A percentile compares a stretch with the other conserved stretches of the same genome.
Conservation (phyloP, 1,284 basidiomycete species). For the Apiotrichum domesticum region DNA sequence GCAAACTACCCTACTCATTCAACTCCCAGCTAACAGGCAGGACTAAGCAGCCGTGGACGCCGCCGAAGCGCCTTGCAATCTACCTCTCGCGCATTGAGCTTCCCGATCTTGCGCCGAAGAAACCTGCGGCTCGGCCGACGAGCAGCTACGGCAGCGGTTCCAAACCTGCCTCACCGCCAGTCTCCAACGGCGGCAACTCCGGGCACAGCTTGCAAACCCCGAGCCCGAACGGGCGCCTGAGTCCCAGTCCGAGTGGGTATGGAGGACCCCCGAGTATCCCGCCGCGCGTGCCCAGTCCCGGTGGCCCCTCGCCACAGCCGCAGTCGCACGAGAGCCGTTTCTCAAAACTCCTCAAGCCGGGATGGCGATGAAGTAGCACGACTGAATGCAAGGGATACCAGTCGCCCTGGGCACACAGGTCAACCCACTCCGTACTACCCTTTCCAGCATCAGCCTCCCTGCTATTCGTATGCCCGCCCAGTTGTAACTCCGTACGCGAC, state of each 20-base stretch:
- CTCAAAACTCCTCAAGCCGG: background rate
- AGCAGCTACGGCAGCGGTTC: background rate
- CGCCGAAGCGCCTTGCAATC: conserved; percentile 39
- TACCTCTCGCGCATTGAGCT: conserved; percentile 44
- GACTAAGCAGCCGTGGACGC: conserved; percentile 18
- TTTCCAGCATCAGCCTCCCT: no score
- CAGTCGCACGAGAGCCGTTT: background rate
- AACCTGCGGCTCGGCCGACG: no score
- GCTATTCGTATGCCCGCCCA: background rate
- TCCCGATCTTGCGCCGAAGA: conserved; percentile 34
- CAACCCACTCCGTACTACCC: no score
- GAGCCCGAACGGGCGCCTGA: background rate
- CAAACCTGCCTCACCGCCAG: background rate
- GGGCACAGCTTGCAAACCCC: no score
- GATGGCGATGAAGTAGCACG: background rate
- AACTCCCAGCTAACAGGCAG: no score
- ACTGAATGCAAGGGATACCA: background rate
- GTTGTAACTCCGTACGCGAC: background rate
- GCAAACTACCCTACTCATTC: no score
- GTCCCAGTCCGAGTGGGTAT: background rate
- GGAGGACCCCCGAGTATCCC: background rate
- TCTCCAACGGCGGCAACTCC: background rate
- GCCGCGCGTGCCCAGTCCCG: background rate
- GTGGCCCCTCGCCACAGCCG: background rate
- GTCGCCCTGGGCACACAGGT: no score